Evolutionary conservation across 129 eudicot species (phyloP).

Genomic region (Pittosporum tobira): DNA sequence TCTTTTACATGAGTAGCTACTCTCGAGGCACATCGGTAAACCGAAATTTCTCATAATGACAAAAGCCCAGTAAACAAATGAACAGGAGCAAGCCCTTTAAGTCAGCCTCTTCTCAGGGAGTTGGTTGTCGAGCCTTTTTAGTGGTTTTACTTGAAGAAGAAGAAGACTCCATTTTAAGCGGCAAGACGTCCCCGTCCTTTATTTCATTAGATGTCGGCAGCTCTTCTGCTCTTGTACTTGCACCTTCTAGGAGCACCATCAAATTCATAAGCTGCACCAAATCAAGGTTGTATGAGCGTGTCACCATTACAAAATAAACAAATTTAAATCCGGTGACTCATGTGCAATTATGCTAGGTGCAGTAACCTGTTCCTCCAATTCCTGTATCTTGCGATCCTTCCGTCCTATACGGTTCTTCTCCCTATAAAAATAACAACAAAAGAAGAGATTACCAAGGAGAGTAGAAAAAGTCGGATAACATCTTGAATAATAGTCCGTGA

Average conservation of each 20-base stretch:
- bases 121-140: neutral
- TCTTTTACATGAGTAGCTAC: too few relatives aligned
- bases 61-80: too few relatives aligned
- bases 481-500: too few relatives aligned
- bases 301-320: too few relatives aligned
- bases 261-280: slow-evolving; percentile 38
- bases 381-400: slow-evolving; percentile 68
- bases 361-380: slow-evolving; percentile 74
- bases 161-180: slow-evolving; percentile 19
- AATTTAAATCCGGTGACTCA: neutral
- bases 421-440: slow-evolving; percentile 24
- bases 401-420: slow-evolving; percentile 43
- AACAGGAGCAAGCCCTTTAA: too few relatives aligned
- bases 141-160: slow-evolving; percentile 19
- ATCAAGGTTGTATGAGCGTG: too few relatives aligned
- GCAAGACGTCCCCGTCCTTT: slow-evolving; percentile 6
- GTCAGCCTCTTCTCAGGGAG: slow-evolving; percentile 7
- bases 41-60: too few relatives aligned
- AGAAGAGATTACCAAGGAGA: too few relatives aligned
- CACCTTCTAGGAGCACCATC: slow-evolving; percentile 37
- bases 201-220: slow-evolving; percentile 11
- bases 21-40: too few relatives aligned
- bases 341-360: neutral
- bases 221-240: slow-evolving; percentile 16
- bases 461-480: neutral